Evolutionary conservation across 1,284 basidiomycete genomes (phyloP), one percentile per base, ranked within the genome.

Genomic region (Irpex sp.): DNA sequence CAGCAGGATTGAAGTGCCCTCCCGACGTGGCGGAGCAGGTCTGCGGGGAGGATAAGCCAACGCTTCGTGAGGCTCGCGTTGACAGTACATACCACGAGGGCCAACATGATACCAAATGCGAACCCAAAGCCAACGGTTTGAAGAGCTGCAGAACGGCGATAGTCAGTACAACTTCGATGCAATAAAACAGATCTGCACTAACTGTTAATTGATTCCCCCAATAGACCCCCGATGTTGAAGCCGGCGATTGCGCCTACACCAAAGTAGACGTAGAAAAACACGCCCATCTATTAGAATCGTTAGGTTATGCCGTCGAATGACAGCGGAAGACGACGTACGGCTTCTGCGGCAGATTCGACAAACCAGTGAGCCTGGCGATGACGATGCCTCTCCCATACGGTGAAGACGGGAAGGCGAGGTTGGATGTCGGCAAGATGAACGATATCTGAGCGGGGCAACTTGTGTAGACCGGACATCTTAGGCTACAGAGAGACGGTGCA

Each of bases 1-100:
- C 77, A 58, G 80, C 77, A 19, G 87, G 86, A 69, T 82, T 87
- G 72, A 90, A 83, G 69, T 90, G 87, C 5, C 87, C 86, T 9
- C 83, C 84, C 13, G 87, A 90, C 1, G 86, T 83, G 5, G 81
- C 69, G 35, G 74, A 74, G 65, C 81, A 84, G 17, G 86, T 74
- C 63, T 51, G 31, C 35, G 26, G 7, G 5, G 37, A 15, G 35
- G 33, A 3, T n/a, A 11, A n/a, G 43, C 31, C 9, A 6, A 58
- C 33, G 39, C 9, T 15, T n/a, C 7, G 17, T 35, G 37, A n/a
- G 13, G 49, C 49, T 51, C 17, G 43, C 21, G 37, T 21, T 13
- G 19, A 46, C 17, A 66, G 39, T n/a, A 60, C 66, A 60, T 43
- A 71, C 68, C 4, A 73, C 72, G 43, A 91, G 69, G 0, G 89